A percentile compares a stretch with the other conserved stretches of the same genome.
Conservation (phyloP, 2,329 filamentous ascomycete genomes). For the Fusarium piperis region DNA sequence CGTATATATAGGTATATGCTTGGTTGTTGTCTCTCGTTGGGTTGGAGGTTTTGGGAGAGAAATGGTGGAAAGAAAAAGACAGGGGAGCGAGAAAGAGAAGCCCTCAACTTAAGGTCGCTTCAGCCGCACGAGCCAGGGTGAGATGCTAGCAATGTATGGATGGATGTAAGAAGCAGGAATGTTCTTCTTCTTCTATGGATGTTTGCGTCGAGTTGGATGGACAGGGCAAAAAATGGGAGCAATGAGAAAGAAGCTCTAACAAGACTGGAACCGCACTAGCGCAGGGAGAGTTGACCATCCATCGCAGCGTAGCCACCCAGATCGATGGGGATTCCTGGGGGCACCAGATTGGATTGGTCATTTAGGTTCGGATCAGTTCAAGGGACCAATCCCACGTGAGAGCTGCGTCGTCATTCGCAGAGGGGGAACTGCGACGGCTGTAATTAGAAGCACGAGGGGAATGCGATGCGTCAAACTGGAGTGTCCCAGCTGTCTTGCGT, state of each 20-base stretch:
- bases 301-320: neutral
- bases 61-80: neutral
- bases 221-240: slow-evolving; percentile 5
- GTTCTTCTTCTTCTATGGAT: slow-evolving; percentile 3
- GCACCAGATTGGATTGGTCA: neutral
- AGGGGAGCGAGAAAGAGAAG: slow-evolving; percentile 7
- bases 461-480: neutral
- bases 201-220: slow-evolving; percentile 17
- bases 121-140: neutral
- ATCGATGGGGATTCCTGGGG: slow-evolving; percentile 6
- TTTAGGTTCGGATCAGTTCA: neutral
- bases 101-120: neutral
- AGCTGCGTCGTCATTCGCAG: slow-evolving; percentile 20
- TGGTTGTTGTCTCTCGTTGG: neutral
- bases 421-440: neutral
- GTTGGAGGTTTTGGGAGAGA: neutral
- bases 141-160: neutral
- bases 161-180: neutral
- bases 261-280: slow-evolving; percentile 14
- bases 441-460: slow-evolving; percentile 11
- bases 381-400: slow-evolving; percentile 23
- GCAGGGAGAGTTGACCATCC: neutral
- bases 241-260: slow-evolving; percentile 19
- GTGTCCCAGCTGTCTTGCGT: neutral
- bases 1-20: neutral